Evolutionary conservation across 2,329 filamentous ascomycete species (phyloP).

Genomic region (Phoma sp.): DNA sequence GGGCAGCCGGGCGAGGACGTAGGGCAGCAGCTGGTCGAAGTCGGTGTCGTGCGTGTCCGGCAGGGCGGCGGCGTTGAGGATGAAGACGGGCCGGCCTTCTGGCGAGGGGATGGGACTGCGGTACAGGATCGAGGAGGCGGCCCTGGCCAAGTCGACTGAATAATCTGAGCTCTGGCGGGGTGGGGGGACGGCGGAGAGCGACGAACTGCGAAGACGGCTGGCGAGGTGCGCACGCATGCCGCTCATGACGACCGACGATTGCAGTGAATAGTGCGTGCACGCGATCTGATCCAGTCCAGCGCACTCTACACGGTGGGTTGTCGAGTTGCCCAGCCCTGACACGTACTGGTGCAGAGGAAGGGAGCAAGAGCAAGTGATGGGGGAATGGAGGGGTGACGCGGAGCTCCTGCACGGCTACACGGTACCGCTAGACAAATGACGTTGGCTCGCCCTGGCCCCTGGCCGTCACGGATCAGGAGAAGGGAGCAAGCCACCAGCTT

Average conservation of each 20-base stretch:
- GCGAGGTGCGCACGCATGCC: constrained; percentile 49
- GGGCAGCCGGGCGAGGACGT: constrained; percentile 61
- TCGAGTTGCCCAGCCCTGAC: not conserved
- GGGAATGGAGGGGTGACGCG: not conserved
- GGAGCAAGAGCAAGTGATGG: too few species aligned
- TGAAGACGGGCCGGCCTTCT: constrained; percentile 58
- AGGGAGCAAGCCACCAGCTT: constrained; percentile 14
- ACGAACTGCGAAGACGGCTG: constrained; percentile 50
- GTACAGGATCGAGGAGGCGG: constrained; percentile 62
- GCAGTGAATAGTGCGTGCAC: not conserved
- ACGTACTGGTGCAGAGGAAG: constrained; percentile 4
- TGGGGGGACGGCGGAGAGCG: constrained; percentile 56
- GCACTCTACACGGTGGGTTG: not conserved
- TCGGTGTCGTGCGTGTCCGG: constrained; percentile 61
- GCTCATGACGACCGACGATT: constrained; percentile 36
- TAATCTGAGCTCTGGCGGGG: constrained; percentile 55
- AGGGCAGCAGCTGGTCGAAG: constrained; percentile 62
- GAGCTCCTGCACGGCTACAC: too few species aligned
- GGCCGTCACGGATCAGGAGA: constrained; percentile 3
- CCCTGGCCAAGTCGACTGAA: constrained; percentile 54
- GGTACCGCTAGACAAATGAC: constrained; percentile 13
- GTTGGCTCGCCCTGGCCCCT: constrained; percentile 4
- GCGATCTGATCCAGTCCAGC: not conserved
- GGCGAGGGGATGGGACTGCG: constrained; percentile 59
- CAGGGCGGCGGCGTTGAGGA: constrained; percentile 64